Evolutionary conservation across 495 filamentous ascomycete genomes (phyloP).

Genomic region (Xylaria longipes): DNA sequence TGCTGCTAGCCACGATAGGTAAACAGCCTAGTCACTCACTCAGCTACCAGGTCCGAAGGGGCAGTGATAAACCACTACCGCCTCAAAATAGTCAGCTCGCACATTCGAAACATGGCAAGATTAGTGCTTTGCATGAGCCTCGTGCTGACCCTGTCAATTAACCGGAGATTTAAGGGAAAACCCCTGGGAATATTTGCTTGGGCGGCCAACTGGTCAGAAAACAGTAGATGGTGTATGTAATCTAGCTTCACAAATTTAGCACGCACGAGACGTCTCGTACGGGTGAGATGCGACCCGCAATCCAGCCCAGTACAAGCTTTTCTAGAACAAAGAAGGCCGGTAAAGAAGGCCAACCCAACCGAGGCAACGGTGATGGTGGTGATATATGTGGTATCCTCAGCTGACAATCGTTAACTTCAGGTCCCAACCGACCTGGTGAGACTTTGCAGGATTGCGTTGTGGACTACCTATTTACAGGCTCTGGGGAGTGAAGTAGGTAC

Average conservation of each 20-base stretch:
- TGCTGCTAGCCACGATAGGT: background rate
- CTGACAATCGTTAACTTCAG: slow-evolving; percentile 1
- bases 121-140: slow-evolving; percentile 20
- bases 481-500: background rate
- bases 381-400: background rate
- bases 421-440: background rate
- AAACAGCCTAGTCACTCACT: background rate
- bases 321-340: background rate
- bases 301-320: background rate
- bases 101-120: slow-evolving; percentile 2
- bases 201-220: background rate
- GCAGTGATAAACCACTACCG: slow-evolving; percentile 16
- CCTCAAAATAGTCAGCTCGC: slow-evolving; percentile 18
- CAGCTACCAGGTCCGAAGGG: slow-evolving; percentile 10
- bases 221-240: background rate
- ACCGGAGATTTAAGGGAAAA: background rate
- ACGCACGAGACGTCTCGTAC: background rate
- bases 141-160: slow-evolving; percentile 18
- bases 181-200: background rate
- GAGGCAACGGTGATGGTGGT: background rate
- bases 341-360: background rate
- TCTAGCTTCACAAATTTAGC: background rate
- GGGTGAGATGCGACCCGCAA: background rate
- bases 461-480: background rate
- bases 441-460: background rate